Base-by-base conservation (phyloP, 148 eudicot species). In the Nepenthes gracilis region DNA sequence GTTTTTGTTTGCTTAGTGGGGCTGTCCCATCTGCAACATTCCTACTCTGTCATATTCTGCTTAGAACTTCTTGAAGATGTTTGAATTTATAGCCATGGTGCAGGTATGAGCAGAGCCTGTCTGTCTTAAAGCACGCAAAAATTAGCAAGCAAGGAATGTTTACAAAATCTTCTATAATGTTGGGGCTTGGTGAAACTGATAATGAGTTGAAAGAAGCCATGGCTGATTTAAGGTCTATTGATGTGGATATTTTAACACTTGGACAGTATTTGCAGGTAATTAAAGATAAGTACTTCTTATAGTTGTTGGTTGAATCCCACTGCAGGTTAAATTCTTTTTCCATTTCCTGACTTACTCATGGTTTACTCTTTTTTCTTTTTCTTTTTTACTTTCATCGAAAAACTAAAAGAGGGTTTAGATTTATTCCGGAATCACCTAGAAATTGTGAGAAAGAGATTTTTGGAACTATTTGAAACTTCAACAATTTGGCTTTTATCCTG, bases 141-240 rank as follows among this genome's bases (percentile, higher is more conserved):
- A 59, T 68, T 36, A 70, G 76, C 70, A 87, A 87, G 75, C 79
- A 80, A 70, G 96, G 96, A 70, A 85, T 91, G 97, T 81, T 91
- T 33, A 87, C 97, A 14, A 91, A 91, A 78, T 68, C 97, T 38
- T 91, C 96, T 8, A 79, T 91, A 69, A 91, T 91, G 97, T 63
- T 91, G 65, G 97, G 97, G 59, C 97, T 87, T 53, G 97, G 97
- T 55, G 97, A 91, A 78, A 76, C 85, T 60, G 97, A 91, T 65
- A 87, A 87, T 45, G 96, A 91, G 70, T 55, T 85, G 62, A 87
- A 80, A 76, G 74, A 83, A 83, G 55, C 90, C 55, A 85, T 91
- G 96, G 80, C 78, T 71, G 90, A 91, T 80, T 78, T 87, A 65
- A 81, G 96, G 57, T 83, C 90, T 60, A 85, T 91, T 56, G 90